Percentiles rank a stretch among this genome's conserved stretches.
Conservation (phyloP, 2,329 filamentous ascomycete species). For the Aspergillus carbonarius region DNA sequence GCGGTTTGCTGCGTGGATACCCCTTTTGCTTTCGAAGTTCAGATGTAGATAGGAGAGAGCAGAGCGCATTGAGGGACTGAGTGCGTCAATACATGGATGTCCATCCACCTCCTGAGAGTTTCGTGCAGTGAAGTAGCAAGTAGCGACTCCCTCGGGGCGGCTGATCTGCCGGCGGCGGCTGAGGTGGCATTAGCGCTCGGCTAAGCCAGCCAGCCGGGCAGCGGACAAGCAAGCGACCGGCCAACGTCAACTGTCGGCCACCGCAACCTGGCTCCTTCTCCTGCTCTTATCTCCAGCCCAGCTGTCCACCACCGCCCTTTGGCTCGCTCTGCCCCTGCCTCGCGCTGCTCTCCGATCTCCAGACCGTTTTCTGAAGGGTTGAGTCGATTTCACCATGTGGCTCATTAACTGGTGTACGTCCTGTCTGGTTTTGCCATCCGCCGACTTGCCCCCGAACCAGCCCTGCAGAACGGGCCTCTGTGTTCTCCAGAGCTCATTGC, state of each 20-base stretch:
- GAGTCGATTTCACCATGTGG: slow-evolving; percentile 64
- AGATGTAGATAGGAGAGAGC: slow-evolving; percentile 11
- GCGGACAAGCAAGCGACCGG: slow-evolving; percentile 14
- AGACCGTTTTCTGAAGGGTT: slow-evolving; percentile 8
- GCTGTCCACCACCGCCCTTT: slow-evolving; percentile 19
- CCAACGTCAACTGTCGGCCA: slow-evolving; percentile 27
- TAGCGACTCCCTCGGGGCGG: too few relatives aligned
- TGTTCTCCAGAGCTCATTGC: background rate
- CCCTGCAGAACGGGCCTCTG: slow-evolving; percentile 7
- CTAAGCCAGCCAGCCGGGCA: slow-evolving; percentile 7
- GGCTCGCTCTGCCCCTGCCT: slow-evolving; percentile 1
- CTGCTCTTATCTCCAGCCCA: slow-evolving; percentile 23
- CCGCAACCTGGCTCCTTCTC: slow-evolving; percentile 30
- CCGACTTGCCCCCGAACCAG: slow-evolving; percentile 8
- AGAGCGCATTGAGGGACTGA: slow-evolving; percentile 8
- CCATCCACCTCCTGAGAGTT: too few relatives aligned
- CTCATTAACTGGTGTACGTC: slow-evolving; percentile 89
- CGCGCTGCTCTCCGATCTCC: background rate
- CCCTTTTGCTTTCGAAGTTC: slow-evolving; percentile 13
- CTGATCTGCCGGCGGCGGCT: slow-evolving; percentile 14
- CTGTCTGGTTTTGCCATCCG: slow-evolving; percentile 4
- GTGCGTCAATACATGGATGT: slow-evolving; percentile 3
- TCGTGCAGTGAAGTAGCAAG: too few relatives aligned
- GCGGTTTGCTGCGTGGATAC: background rate
- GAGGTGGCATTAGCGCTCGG: slow-evolving; percentile 20